These are phyloP conservation scores for Lantana camara DNA, from an alignment of 257 asterid genomes.

Conservation along the genomic window DNA sequence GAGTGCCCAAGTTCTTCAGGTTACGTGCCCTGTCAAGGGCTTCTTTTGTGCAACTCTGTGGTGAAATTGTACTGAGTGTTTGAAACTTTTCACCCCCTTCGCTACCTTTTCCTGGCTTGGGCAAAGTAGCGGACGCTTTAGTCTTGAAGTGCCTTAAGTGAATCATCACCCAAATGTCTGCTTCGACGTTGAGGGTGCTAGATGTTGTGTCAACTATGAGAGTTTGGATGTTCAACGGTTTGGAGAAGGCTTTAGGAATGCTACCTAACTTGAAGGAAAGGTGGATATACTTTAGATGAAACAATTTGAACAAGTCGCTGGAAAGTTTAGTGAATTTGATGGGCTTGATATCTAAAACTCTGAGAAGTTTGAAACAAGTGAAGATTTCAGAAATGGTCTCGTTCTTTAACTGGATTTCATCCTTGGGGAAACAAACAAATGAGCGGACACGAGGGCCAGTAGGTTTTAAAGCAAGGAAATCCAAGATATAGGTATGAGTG, in stretches of 20 bases:
- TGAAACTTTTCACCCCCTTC: neutral
- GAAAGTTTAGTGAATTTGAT: conserved; percentile 11
- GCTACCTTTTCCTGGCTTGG: neutral
- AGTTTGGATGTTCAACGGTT: conserved; percentile 31
- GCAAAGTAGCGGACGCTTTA: conserved; percentile 25
- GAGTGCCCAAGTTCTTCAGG: conserved; percentile 34
- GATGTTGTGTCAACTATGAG: conserved; percentile 20
- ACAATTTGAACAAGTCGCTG: conserved; percentile 1
- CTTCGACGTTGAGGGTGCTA: conserved; percentile 19
- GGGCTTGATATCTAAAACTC: conserved; percentile 18
- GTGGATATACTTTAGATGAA: conserved; percentile 28
- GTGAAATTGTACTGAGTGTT: conserved; percentile 33
- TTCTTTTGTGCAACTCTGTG: conserved; percentile 24
- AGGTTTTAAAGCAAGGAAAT: neutral
- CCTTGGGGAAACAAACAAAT: conserved; percentile 5
- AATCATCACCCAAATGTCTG: conserved; percentile 28
- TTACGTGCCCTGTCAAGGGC: conserved; percentile 23
- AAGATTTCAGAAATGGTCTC: conserved; percentile 12
- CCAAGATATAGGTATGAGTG: too few relatives aligned
- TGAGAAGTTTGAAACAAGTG: conserved; percentile 21
- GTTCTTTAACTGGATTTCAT: neutral
- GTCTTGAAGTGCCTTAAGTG: conserved; percentile 28
- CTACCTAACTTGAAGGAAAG: conserved; percentile 6
- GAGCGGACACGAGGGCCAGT: conserved; percentile 25
- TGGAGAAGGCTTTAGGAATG: conserved; percentile 14